phyloP scores from a whole-genome alignment of 2,329 filamentous ascomycete species.

The Neopestalotiopsis rosae region DNA sequence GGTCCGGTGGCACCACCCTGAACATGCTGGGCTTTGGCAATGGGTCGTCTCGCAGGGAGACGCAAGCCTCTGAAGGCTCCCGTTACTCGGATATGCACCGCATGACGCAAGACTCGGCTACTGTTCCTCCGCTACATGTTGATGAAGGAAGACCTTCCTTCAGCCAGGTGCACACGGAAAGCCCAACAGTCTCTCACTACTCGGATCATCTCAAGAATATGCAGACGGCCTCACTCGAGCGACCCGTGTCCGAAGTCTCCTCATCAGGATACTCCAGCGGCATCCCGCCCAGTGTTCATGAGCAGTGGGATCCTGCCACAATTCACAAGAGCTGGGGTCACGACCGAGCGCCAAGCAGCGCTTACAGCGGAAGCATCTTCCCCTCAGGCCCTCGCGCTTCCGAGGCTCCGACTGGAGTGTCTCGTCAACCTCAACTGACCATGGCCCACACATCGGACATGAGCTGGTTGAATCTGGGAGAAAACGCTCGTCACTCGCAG shows the following conservation, averaged over 20 bases:
- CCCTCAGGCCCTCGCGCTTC: constrained; percentile 45
- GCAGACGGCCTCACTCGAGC: constrained; percentile 66
- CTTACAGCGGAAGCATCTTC: constrained; percentile 53
- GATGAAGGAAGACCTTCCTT: constrained; percentile 64
- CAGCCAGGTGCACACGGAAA: constrained; percentile 70
- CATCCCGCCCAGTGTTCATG: constrained; percentile 67
- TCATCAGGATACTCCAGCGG: constrained; percentile 67
- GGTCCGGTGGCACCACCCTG: constrained; percentile 73
- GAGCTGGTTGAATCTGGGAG: constrained; percentile 80
- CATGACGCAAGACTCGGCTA: constrained; percentile 69
- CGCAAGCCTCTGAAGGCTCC: constrained; percentile 63
- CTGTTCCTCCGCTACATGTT: constrained; percentile 71
- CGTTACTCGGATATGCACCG: constrained; percentile 58
- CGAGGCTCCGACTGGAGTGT: constrained; percentile 42
- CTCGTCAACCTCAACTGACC: constrained; percentile 55
- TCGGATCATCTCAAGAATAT: constrained; percentile 58
- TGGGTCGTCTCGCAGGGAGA: constrained; percentile 49
- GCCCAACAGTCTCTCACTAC: constrained; percentile 71
- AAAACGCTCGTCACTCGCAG: constrained; percentile 32
- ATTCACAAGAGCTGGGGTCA: constrained; percentile 53
- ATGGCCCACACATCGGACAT: constrained; percentile 67
- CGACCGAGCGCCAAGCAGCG: constrained; percentile 57
- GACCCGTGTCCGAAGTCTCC: constrained; percentile 56
- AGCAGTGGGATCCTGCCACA: constrained; percentile 58
- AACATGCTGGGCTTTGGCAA: constrained; percentile 67